Conservation (phyloP, 192 early-diverging fungal species). For the Coemansia sp. region DNA sequence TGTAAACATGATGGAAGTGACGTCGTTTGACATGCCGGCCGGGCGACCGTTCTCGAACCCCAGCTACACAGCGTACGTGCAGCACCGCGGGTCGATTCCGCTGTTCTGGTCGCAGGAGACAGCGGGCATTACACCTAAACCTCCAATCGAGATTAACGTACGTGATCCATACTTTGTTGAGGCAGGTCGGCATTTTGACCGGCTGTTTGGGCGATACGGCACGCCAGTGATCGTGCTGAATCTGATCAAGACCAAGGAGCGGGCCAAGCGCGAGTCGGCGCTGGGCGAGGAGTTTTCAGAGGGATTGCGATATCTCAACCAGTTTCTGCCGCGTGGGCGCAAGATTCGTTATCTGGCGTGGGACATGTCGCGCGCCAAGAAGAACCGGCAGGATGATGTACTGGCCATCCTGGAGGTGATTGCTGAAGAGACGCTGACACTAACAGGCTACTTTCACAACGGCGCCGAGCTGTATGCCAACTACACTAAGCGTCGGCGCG, state of each 20-base stretch:
- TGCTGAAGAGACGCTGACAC: slow-evolving; percentile 77
- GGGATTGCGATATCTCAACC: slow-evolving; percentile 82
- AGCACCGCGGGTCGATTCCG: slow-evolving; percentile 97
- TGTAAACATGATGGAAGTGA: slow-evolving; percentile 85
- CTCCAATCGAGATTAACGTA: slow-evolving; percentile 85
- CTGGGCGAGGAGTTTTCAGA: slow-evolving; percentile 83
- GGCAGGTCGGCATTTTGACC: slow-evolving; percentile 90
- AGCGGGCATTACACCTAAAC: slow-evolving; percentile 91
- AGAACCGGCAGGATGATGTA: slow-evolving; percentile 87
- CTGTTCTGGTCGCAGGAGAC: slow-evolving; percentile 94
- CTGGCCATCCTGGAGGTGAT: slow-evolving; percentile 85
- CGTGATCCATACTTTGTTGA: slow-evolving; percentile 92
- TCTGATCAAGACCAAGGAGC: slow-evolving; percentile 94
- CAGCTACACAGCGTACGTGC: slow-evolving; percentile 88
- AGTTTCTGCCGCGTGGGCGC: slow-evolving; percentile 77
- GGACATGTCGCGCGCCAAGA: slow-evolving; percentile 98
- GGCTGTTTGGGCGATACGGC: slow-evolving; percentile 90
- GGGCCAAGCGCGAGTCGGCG: slow-evolving; percentile 80
- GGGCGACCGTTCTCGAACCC: slow-evolving; percentile 60
- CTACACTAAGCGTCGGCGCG: slow-evolving; percentile 21
- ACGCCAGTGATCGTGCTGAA: slow-evolving; percentile 91
- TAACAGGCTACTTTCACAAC: slow-evolving; percentile 92
- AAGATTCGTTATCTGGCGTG: slow-evolving; percentile 89
- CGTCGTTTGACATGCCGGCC: slow-evolving; percentile 74
- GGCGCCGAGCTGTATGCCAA: slow-evolving; percentile 66